Evolutionary conservation across 345 rosid genomes (phyloP), one percentile per base, ranked within the genome.

Genomic region (Boechera stricta): DNA sequence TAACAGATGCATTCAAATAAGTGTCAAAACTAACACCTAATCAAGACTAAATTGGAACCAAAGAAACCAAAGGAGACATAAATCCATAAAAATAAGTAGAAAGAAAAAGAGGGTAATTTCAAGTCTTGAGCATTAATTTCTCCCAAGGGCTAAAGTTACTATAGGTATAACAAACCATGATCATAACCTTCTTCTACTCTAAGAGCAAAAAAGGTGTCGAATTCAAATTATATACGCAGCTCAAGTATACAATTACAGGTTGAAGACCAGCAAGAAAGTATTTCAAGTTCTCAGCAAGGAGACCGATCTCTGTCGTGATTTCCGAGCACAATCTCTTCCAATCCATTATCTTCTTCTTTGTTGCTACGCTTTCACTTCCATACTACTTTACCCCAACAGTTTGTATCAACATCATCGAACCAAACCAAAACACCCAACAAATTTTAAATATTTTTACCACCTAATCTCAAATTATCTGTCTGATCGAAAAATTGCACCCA

Each of bases 271-370:
- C 93, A 53, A 96, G 88, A 79, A 96, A 85, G 74, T 87, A 88
- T 64, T 87, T 91, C 99, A 98, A 95, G 77, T 89, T 93, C 74
- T 90, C 98, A 5, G 81, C 61, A 47, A 96, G 92, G 21, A 96
- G 94, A 71, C 72, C 87, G 83, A 96, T 85, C 88, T 96, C 99
- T 45, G 94, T 85, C 9, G 79, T 77, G 54, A 79, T 75, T 84
- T 96, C 99, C 24, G 98, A 87, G 80, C 91, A 93, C 53, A 93
- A 54, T 84, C 94, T 89, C 87, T 88, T 96, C 99, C 99, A 96
- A 80, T 90, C 87, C 98, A 94, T 94, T 77, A 72, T 82, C 9
- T 35, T 5, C 63, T 55, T 57, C 0, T n/a, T 64, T 11, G 12
- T 64, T 47, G 26, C 38, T 53, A 12, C 24, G 53, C 49, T 48